Evolutionary conservation across 2,329 filamentous ascomycete genomes (phyloP).

Genomic region (Talaromyces rugulosus): DNA sequence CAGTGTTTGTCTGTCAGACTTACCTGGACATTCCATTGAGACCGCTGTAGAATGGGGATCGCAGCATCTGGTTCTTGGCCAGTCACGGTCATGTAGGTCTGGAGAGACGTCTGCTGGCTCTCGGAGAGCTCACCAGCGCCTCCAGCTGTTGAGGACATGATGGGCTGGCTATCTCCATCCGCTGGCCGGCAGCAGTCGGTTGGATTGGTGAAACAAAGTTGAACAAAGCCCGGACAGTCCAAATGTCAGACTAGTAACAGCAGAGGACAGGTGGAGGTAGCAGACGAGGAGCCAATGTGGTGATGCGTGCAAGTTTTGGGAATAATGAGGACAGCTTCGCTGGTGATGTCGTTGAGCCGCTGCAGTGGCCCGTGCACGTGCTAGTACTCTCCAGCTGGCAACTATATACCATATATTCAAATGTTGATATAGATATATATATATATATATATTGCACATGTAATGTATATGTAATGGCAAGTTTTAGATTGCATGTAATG

Average conservation of each 20-base stretch:
- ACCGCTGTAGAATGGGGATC: slow-evolving; percentile 72
- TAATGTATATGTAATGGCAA: background rate
- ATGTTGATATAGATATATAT: no score
- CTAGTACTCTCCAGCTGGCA: no score
- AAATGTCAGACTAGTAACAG: background rate
- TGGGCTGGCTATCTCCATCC: slow-evolving; percentile 15
- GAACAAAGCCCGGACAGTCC: background rate
- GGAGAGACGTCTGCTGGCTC: slow-evolving; percentile 75
- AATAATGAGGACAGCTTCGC: background rate
- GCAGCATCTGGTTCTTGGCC: slow-evolving; percentile 74
- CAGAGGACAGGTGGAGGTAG: background rate
- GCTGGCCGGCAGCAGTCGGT: background rate
- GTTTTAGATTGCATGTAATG: no score
- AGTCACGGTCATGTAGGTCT: slow-evolving; percentile 85
- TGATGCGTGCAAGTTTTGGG: background rate
- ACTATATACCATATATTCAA: no score
- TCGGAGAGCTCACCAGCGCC: slow-evolving; percentile 66
- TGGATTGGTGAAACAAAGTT: background rate
- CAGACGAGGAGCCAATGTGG: background rate
- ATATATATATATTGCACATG: no score
- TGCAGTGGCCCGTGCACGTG: background rate
- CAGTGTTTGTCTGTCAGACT: slow-evolving; percentile 6
- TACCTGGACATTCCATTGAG: slow-evolving; percentile 95
- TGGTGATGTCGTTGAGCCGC: background rate
- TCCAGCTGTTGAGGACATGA: slow-evolving; percentile 46